Evolutionary conservation across 805 yeast genomes (phyloP), one percentile per base, ranked within the genome.

Genomic region (Teunomyces kruisii): DNA sequence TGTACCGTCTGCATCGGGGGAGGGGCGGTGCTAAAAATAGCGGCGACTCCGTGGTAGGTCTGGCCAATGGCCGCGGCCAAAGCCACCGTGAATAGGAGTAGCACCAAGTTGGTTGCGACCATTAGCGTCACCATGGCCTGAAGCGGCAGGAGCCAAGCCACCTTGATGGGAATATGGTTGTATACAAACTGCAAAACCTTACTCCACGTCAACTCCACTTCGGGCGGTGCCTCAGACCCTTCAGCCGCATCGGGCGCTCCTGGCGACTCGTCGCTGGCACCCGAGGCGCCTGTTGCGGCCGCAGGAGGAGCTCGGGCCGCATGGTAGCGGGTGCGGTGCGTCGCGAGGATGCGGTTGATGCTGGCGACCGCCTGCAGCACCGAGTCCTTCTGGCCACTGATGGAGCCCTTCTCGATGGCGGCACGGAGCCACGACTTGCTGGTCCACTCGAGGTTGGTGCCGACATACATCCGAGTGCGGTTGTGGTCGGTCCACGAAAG

Each of bases 401-500:
- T 78, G 2, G 90, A 73, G 42, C 88, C 89, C 46, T 77, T 84
- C 57, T 87, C 94, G 48, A 87, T 81, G 0, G 88, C 84, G 16
- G 83, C 78, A 58, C 83, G 85, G 49, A 87, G 78, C 91, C 92
- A 86, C 39, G 89, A 82, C 51, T 82, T 83, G 8, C 84, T 87
- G 1, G 81, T 66, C 95, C 95, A 87, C 45, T 80, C 79, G 36
- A 85, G 75, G 24, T 65, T 65, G 1, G 84, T 82, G 27, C 78
- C 74, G 10, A 83, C 78, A 14, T 67, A 65, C 4, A 85, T 28
- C 24, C 67, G 68, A 0, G 91, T 84, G 6, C 62, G 46, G 58
- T 83, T 83, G 41, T 74, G 71, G 2, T 67, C 69, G 4, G 75
- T 86, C 94, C 95, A 86, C 8, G 79, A 70, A 7, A 85, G 62